Conservation (phyloP, 192 early-diverging fungal genomes). For the Podila epicladia region DNA sequence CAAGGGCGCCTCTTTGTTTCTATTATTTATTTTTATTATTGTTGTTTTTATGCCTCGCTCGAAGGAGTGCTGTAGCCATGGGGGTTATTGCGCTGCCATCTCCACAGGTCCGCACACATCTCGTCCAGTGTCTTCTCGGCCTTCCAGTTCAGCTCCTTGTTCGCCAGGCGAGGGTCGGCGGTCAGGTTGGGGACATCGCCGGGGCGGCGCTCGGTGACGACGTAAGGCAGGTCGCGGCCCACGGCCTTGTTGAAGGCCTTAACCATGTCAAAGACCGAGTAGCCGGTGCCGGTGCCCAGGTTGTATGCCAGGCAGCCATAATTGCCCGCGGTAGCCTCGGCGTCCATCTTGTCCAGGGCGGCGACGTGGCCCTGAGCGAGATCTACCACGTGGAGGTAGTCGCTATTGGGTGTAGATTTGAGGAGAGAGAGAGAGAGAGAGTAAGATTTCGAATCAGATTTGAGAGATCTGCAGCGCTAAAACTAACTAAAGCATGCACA, state of each 20-base stretch:
- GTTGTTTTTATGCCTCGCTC: not conserved
- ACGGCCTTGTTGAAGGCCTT: constrained; percentile 83
- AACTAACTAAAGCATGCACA: no score
- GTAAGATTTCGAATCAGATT: not conserved
- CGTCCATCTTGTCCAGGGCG: constrained; percentile 80
- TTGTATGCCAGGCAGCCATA: constrained; percentile 81
- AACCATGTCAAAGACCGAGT: constrained; percentile 93
- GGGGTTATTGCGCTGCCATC: constrained; percentile 64
- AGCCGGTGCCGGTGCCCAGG: constrained; percentile 91
- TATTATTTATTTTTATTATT: not conserved
- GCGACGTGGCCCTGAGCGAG: constrained; percentile 89
- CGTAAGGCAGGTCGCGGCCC: constrained; percentile 82
- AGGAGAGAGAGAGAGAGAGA: not conserved
- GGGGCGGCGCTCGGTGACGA: constrained; percentile 60
- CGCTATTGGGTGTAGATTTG: constrained; percentile 55
- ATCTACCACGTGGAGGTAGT: constrained; percentile 97
- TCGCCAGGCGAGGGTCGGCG: constrained; percentile 60
- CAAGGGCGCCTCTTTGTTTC: not conserved
- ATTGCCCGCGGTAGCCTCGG: constrained; percentile 50
- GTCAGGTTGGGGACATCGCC: constrained; percentile 65
- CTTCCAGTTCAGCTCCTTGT: constrained; percentile 61
- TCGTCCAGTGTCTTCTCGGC: constrained; percentile 60
- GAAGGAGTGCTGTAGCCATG: constrained; percentile 50
- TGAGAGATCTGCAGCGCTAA: no score
- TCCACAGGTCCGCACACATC: constrained; percentile 69